Percentiles rank a stretch among this genome's conserved stretches.
Conservation (phyloP, 2,329 filamentous ascomycete species). For the Shiraia bambusicola region DNA sequence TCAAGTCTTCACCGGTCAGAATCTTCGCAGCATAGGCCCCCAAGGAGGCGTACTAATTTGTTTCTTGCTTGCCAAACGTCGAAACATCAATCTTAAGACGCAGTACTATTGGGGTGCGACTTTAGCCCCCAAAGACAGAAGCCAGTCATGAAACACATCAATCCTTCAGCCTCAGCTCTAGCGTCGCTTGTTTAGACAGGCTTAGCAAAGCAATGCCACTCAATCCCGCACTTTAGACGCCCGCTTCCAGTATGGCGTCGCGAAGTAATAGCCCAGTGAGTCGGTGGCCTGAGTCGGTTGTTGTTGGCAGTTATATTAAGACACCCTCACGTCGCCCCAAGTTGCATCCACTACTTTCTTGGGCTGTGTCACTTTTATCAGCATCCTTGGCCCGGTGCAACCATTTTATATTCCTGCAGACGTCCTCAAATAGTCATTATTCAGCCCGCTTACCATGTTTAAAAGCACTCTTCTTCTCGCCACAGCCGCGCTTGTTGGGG, state of each 20-base stretch:
- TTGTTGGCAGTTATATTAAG: not conserved
- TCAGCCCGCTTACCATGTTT: constrained; percentile 11
- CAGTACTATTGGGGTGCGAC: no score
- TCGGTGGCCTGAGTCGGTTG: not conserved
- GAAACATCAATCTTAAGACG: no score
- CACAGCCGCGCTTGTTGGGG: constrained; percentile 14
- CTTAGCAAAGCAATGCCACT: not conserved
- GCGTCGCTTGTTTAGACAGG: constrained; percentile 1
- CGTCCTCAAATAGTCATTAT: no score
- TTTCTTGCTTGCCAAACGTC: no score
- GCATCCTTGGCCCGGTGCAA: not conserved
- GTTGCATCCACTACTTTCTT: no score
- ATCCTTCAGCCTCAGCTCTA: constrained; percentile 3
- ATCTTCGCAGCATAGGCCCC: no score
- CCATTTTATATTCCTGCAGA: not conserved
- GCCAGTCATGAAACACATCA: no score
- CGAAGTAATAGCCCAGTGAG: not conserved
- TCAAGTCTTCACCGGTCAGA: no score
- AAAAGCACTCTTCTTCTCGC: constrained; percentile 15
- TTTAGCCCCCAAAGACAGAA: no score
- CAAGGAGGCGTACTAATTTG: no score
- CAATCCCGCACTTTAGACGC: constrained; percentile 3
- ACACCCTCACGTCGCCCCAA: no score
- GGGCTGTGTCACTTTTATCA: not conserved
- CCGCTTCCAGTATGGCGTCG: not conserved